Evolutionary conservation across 331 rosid species (phyloP).

Genomic region (Stylosanthes scabra): DNA sequence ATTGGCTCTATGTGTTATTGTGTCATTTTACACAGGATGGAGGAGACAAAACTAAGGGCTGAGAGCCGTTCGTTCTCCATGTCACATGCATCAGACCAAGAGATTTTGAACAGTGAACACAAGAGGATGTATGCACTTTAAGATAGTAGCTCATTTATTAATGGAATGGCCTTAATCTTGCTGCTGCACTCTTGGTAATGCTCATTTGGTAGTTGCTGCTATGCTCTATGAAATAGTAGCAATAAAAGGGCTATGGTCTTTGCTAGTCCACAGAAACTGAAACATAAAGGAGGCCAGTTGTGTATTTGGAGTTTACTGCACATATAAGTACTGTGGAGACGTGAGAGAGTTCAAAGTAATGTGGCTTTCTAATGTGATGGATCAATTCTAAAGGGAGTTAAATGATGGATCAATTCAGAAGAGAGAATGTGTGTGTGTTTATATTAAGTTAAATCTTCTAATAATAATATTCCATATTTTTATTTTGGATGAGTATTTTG

Average conservation of each 20-base stretch:
- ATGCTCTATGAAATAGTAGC: slow-evolving; percentile 28
- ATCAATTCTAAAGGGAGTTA: no score
- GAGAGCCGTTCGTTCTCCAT: slow-evolving; percentile 78
- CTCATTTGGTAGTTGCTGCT: slow-evolving; percentile 11
- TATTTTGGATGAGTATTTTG: no score
- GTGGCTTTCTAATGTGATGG: no score
- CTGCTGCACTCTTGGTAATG: slow-evolving; percentile 27
- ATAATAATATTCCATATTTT: no score
- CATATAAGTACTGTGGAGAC: no score
- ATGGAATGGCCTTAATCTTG: not conserved
- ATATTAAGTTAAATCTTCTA: no score
- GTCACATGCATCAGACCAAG: slow-evolving; percentile 85
- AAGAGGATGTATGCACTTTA: slow-evolving; percentile 96
- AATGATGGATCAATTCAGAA: no score
- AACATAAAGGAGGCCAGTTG: not conserved
- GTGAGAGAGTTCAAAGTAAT: no score
- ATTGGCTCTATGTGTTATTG: slow-evolving; percentile 98
- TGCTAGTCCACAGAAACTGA: slow-evolving; percentile 2
- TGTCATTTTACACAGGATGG: slow-evolving; percentile 84
- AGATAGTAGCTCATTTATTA: slow-evolving; percentile 24
- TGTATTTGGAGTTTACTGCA: no score
- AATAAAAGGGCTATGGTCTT: slow-evolving; percentile 27
- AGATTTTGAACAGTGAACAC: slow-evolving; percentile 80
- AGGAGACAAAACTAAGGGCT: slow-evolving; percentile 71
- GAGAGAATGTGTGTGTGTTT: no score